Evolutionary conservation across 306 rosid species (phyloP).

Genomic region (Cicer bijugum): DNA sequence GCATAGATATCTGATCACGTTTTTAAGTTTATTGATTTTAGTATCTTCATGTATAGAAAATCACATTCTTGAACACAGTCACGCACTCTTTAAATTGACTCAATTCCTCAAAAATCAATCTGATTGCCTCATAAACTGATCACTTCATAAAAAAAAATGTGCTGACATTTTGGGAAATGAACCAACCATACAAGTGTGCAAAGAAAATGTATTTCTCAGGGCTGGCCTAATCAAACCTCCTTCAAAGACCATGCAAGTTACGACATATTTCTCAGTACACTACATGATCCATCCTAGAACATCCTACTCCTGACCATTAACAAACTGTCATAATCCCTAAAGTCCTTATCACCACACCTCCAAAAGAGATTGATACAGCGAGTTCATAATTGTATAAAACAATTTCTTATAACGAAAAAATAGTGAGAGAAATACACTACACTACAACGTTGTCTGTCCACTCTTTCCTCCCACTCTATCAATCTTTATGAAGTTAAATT

Average conservation of each 20-base stretch:
- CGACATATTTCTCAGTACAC: not conserved
- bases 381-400: not conserved
- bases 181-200: not conserved
- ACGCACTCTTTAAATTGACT: not conserved
- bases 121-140: not conserved
- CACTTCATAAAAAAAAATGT: not conserved
- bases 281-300: not conserved
- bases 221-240: not conserved
- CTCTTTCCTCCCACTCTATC: not conserved
- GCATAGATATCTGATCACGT: slow-evolving; percentile 12
- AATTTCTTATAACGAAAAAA: not conserved
- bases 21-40: slow-evolving; percentile 6
- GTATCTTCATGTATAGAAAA: not conserved
- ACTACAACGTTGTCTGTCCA: not conserved
- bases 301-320: not conserved
- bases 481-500: slow-evolving; percentile 13
- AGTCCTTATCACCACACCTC: not conserved
- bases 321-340: not conserved
- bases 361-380: not conserved
- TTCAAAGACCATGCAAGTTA: not conserved
- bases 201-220: not conserved
- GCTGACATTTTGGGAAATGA: not conserved
- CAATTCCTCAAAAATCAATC: not conserved
- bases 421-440: not conserved
- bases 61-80: not conserved